These are phyloP conservation scores for Echium plantagineum DNA, from an alignment of 257 asterid species.

Conservation along the genomic window DNA sequence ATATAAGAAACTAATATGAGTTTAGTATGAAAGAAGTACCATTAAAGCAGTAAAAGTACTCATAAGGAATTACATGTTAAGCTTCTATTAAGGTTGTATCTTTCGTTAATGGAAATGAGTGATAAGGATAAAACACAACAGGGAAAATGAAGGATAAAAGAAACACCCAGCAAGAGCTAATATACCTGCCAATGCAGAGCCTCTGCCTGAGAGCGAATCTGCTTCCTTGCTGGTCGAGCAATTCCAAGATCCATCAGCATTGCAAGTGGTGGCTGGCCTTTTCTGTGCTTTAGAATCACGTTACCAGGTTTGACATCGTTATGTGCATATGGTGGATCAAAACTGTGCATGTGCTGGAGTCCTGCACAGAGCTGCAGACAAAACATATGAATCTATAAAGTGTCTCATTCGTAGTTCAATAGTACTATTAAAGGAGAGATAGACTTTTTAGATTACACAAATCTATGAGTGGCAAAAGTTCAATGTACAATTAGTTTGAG, in stretches of 20 bases:
- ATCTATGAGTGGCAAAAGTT: too few species aligned
- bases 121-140: not conserved
- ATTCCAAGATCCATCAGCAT: slow-evolving; percentile 95
- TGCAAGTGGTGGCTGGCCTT: slow-evolving; percentile 76
- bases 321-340: slow-evolving; percentile 94
- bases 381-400: slow-evolving; percentile 11
- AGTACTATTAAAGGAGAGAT: too few species aligned
- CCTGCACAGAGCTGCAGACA: slow-evolving; percentile 95
- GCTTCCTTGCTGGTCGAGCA: slow-evolving; percentile 90
- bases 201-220: slow-evolving; percentile 78
- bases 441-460: too few species aligned
- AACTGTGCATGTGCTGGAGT: slow-evolving; percentile 87
- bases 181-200: slow-evolving; percentile 88
- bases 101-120: too few species aligned
- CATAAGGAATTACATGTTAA: not conserved
- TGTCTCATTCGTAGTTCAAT: not conserved
- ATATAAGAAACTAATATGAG: slow-evolving; percentile 10
- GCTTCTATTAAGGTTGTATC: too few species aligned
- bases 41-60: not conserved
- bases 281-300: slow-evolving; percentile 72
- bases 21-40: not conserved
- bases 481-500: too few species aligned
- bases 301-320: slow-evolving; percentile 95
- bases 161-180: not conserved
- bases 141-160: not conserved